phyloP scores from a whole-genome alignment of 1,284 basidiomycete species.

The Marasmius tenuissimus region DNA sequence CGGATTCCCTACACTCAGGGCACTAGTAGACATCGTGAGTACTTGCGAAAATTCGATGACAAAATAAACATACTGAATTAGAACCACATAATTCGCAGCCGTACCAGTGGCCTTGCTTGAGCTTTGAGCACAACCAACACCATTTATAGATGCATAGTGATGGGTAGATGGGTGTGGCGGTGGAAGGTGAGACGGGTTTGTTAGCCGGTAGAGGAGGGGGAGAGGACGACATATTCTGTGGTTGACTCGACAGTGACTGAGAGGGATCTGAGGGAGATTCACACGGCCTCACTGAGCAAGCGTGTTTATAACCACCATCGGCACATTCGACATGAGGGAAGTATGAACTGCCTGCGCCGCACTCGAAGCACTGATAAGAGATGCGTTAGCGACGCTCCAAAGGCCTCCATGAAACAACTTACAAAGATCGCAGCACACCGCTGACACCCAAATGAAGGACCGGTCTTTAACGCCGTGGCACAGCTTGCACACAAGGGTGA shows the following conservation, averaged over 20 bases:
- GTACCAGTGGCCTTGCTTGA: conserved; percentile 37
- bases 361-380: not conserved
- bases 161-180: conserved; percentile 16
- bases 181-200: not conserved
- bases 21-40: conserved; percentile 24
- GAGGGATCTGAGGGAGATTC: not conserved
- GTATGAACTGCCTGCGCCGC: not conserved
- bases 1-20: conserved; percentile 25
- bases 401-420: not conserved
- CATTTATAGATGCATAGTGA: conserved; percentile 24
- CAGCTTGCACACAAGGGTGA: not conserved
- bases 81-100: conserved; percentile 41
- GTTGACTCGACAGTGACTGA: not conserved
- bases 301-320: not conserved
- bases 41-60: not conserved
- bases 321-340: not conserved
- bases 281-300: not conserved
- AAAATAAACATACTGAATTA: conserved; percentile 28
- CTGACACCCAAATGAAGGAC: not conserved
- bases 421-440: not conserved
- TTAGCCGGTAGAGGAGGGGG: not conserved
- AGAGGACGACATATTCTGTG: not conserved
- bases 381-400: not conserved
- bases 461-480: not conserved
- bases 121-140: conserved; percentile 41